Evolutionary conservation across 371 early-diverging fungal genomes (phyloP), one percentile per base, ranked within the genome.

Genomic region (Mucor sp.): DNA sequence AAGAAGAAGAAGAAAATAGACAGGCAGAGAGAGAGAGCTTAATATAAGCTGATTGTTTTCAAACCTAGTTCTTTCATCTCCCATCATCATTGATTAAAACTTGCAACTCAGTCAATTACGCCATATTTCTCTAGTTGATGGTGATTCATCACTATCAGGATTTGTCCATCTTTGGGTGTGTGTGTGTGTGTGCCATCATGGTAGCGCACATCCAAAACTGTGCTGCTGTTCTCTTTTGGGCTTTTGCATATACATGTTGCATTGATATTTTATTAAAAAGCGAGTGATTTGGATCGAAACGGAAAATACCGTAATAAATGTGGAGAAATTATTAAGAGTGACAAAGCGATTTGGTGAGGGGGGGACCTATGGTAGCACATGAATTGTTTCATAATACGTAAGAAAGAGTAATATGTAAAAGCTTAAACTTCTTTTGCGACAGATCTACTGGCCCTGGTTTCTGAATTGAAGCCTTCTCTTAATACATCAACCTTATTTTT

Each of bases 401-500:
- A 64, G 35, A 50, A 48, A 17, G 19, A 21, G 48, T n/a, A 62
- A 19, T 62, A 25, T 12, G 17, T 12, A 37, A 6, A 27, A 53
- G 37, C 15, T 69, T 63, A 76, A 44, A 60, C 41, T 69, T 81
- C 78, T 55, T 81, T 81, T 25, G 75, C 58, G 7, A 81, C 77
- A 33, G 72, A 37, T 44, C 75, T 66, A 21, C 55, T 69, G 6
- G 69, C 69, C 9, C 78, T 74, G 43, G 62, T 66, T 66, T 81
- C 78, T 23, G 79, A 78, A 62, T 81, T 81, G 41, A 77, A 80
- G n/a, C 78, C 78, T 67, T 75, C 76, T 17, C 67, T 65, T 7
- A 80, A 39, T 0, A 61, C 44, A 41, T 77, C 74, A 2, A 77
- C 70, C 44, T 76, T 78, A 12, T 77, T 62, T 28, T 75, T 77